A percentile compares a stretch with the other conserved stretches of the same genome.
phyloP scores from a whole-genome alignment of 495 filamentous ascomycete species.

The Lophiotrema nucula region DNA sequence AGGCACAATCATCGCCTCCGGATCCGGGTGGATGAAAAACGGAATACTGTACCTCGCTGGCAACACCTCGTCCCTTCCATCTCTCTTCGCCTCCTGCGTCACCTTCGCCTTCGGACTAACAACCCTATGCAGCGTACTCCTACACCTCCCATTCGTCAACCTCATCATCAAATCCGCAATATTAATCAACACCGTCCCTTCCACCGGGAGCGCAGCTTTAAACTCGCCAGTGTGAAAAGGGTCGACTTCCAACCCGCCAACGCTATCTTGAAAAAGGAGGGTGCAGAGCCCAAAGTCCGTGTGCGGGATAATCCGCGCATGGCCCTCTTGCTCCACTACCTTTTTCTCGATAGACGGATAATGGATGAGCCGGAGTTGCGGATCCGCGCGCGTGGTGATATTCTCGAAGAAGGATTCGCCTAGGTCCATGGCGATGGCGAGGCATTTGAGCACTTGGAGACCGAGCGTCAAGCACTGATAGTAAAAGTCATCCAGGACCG shows the following conservation, averaged over 20 bases:
- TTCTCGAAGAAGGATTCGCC: slow-evolving; percentile 17
- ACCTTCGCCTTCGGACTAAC: slow-evolving; percentile 4
- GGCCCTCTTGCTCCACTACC: slow-evolving; percentile 11
- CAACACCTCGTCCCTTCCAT: slow-evolving; percentile 12
- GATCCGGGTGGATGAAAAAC: slow-evolving; percentile 19
- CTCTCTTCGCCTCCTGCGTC: too few species aligned
- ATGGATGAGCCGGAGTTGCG: slow-evolving; percentile 14
- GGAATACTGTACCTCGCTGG: slow-evolving; percentile 16
- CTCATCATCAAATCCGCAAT: slow-evolving; percentile 20
- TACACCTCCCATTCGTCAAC: slow-evolving; percentile 10
- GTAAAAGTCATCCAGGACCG: slow-evolving; percentile 13
- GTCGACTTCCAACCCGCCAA: slow-evolving; percentile 49
- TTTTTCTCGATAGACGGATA: slow-evolving; percentile 2
- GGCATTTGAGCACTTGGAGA: slow-evolving; percentile 8
- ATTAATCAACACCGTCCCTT: slow-evolving; percentile 7
- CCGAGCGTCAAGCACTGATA: slow-evolving; percentile 7
- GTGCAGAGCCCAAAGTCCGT: slow-evolving; percentile 51
- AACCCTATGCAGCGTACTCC: slow-evolving; percentile 14
- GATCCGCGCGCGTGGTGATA: slow-evolving; percentile 11
- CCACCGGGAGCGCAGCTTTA: slow-evolving; percentile 8
- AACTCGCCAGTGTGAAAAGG: slow-evolving; percentile 10
- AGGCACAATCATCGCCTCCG: slow-evolving; percentile 10
- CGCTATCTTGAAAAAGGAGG: slow-evolving; percentile 49
- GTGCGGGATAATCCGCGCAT: slow-evolving; percentile 36
- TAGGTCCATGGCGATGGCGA: slow-evolving; percentile 12